Evolutionary conservation across 2,329 filamentous ascomycete genomes (phyloP).

Genomic region (Penicillium capsulatum): DNA sequence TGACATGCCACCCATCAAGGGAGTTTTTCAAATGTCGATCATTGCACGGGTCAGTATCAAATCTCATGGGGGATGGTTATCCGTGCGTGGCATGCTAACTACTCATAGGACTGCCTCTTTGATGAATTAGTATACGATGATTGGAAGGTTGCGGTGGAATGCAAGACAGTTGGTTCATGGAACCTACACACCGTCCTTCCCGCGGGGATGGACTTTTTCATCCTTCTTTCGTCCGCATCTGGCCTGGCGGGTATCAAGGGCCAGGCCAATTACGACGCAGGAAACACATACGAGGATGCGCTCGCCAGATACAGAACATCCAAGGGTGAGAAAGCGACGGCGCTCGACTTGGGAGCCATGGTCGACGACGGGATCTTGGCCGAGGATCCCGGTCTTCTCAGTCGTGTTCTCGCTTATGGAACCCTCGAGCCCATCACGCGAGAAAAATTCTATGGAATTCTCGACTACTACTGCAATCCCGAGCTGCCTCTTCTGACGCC

Average conservation of each 20-base stretch:
- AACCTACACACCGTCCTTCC: background rate
- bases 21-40: no score
- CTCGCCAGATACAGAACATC: background rate
- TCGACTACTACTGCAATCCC: background rate
- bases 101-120: no score
- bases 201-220: background rate
- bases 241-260: background rate
- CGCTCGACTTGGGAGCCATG: background rate
- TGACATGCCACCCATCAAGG: conserved; percentile 24
- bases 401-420: background rate
- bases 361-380: background rate
- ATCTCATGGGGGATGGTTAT: no score
- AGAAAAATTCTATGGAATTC: background rate
- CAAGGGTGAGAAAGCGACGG: background rate
- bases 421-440: background rate
- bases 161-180: no score
- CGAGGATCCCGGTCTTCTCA: background rate
- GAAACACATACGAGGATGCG: background rate
- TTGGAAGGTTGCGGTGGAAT: no score
- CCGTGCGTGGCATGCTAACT: no score
- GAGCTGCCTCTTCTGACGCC: background rate
- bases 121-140: no score
- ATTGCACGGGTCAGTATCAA: no score
- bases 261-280: background rate
- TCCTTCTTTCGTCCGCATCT: background rate